These are phyloP conservation scores for Podospora comata DNA, from an alignment of 495 filamentous ascomycete species.

Conservation along the genomic window DNA sequence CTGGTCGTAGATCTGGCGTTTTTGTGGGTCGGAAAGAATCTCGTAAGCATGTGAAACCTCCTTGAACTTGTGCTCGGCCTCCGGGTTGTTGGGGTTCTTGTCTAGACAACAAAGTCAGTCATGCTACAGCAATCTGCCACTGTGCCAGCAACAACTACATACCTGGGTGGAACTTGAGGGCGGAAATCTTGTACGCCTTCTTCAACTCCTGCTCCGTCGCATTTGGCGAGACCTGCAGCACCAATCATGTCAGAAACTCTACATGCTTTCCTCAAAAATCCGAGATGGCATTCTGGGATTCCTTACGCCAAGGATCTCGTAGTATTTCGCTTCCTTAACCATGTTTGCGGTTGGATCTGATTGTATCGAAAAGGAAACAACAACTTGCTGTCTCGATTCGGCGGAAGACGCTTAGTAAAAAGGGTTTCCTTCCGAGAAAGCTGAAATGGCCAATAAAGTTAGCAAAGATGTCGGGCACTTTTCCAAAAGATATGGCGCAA, in stretches of 20 bases:
- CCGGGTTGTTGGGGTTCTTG: constrained; percentile 93
- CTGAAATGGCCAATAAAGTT: background rate
- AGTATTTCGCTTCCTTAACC: constrained; percentile 87
- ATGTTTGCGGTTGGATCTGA: constrained; percentile 50
- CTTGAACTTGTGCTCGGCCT: constrained; percentile 96
- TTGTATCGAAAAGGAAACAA: constrained; percentile 13
- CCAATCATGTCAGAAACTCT: constrained; percentile 28
- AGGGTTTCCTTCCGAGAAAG: background rate
- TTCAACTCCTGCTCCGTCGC: constrained; percentile 77
- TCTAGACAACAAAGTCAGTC: constrained; percentile 50
- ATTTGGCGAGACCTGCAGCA: constrained; percentile 62
- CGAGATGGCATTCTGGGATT: constrained; percentile 5
- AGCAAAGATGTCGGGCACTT: background rate
- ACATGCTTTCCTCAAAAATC: background rate
- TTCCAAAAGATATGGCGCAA: background rate
- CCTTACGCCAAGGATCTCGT: constrained; percentile 82
- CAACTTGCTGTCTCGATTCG: background rate
- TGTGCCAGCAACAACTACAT: constrained; percentile 29
- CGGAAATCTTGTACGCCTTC: constrained; percentile 86
- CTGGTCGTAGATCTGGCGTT: constrained; percentile 89
- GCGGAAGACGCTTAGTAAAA: background rate
- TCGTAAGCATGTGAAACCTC: constrained; percentile 95
- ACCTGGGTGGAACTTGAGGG: constrained; percentile 90
- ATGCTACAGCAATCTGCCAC: background rate
- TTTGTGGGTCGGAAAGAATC: constrained; percentile 84